Evolutionary conservation across 805 yeast genomes (phyloP), one percentile per base, ranked within the genome.

Genomic region (Saccharomycopsis amapae): DNA sequence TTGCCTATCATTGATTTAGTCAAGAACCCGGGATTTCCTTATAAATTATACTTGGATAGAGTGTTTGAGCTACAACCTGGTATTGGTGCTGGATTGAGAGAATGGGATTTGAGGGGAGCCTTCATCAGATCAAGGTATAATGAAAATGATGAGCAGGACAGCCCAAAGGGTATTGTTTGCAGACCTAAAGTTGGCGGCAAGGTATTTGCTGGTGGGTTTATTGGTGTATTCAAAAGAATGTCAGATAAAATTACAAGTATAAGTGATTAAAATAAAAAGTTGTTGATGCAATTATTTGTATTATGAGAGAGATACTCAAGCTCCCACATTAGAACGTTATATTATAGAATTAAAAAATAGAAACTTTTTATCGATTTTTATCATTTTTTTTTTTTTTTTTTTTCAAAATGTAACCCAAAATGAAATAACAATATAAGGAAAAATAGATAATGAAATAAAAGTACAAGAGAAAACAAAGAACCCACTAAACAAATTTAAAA

Each of bases 191-290:
- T 73, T 22, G 78, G 76, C 0, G 55, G 62, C 2, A 62, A 66
- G 49, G 62, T 68, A 0, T 69, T 67, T 32, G 78, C 75, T 18
- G 79, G 79, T 32, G 79, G 78, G 7, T 73, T 73, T 54, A 66
- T 72, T 32, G 69, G 66, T 1, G 56, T 73, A 6, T 71, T 73
- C 50, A 63, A 61, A 47, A 70, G 67, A 43, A 30, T 20, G 32
- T 38, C 42, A 6, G 42, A 44, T 13, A 19, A n/a, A n/a, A n/a
- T n/a, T 7, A 23, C 25, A 36, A 36, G 17, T 23, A 3, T 9
- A 36, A 23, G 39, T 36, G 25, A 23, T 36, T 36, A 22, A 20
- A 36, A 36, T 17, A 23, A 19, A 6, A 18, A 19, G 22, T n/a
- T n/a, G n/a, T n/a, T n/a, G n/a, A n/a, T n/a, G n/a, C n/a, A n/a